Evolutionary conservation across 2,329 filamentous ascomycete genomes (phyloP).

Genomic region (Metarhizium humberi): DNA sequence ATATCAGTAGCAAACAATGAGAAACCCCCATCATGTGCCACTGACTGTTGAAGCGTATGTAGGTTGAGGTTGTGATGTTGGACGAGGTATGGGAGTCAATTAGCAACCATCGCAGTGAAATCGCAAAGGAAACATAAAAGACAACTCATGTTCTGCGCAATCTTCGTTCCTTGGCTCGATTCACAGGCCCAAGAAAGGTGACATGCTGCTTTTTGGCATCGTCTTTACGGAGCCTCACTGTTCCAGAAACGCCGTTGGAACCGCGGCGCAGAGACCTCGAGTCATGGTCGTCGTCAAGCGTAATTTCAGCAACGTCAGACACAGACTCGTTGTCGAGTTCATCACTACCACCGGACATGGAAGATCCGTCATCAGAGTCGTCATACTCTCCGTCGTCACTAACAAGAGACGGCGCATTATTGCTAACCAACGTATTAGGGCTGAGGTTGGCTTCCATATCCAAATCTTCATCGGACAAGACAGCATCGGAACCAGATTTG

Average conservation of each 20-base stretch:
- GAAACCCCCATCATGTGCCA: neutral
- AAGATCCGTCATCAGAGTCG: conserved; percentile 57
- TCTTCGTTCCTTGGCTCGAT: conserved; percentile 24
- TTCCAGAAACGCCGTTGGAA: conserved; percentile 31
- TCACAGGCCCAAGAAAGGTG: conserved; percentile 43
- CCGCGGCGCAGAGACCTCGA: conserved; percentile 34
- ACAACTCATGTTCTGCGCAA: conserved; percentile 10
- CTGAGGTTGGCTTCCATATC: conserved; percentile 55
- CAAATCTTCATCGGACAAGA: conserved; percentile 34
- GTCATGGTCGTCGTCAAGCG: conserved; percentile 48
- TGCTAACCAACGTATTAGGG: conserved; percentile 60
- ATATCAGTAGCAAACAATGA: neutral
- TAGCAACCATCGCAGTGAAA: conserved; percentile 9
- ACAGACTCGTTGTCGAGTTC: conserved; percentile 48
- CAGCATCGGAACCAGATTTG: conserved; percentile 12
- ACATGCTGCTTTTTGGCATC: conserved; percentile 40
- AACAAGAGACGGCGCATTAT: conserved; percentile 70
- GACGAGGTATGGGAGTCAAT: neutral
- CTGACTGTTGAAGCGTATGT: conserved; percentile 2
- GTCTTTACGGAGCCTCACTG: conserved; percentile 43
- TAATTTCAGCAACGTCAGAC: conserved; percentile 53
- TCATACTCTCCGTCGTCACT: conserved; percentile 75
- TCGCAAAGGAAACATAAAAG: conserved; percentile 11
- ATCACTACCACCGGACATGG: conserved; percentile 48
- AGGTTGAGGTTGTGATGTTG: neutral